Evolutionary conservation across 2,329 filamentous ascomycete species (phyloP).

Genomic region (Phyllosticta paracitricarpa): DNA sequence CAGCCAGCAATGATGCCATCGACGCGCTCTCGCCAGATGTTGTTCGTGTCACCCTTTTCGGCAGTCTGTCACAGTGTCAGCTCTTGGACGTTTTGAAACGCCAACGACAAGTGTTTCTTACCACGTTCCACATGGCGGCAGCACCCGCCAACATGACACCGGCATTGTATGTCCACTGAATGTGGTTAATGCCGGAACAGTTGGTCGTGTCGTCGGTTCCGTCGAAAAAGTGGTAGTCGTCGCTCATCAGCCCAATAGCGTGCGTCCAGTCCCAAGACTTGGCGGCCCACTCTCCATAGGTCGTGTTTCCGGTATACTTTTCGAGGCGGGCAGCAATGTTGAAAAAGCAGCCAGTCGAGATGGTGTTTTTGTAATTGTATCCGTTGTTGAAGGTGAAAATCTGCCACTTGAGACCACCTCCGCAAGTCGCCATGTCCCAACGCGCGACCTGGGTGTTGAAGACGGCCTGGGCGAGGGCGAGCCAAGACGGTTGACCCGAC

Average conservation of each 20-base stretch:
- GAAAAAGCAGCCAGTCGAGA: slow-evolving; percentile 50
- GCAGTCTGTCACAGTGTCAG: slow-evolving; percentile 2
- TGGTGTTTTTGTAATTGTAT: slow-evolving; percentile 48
- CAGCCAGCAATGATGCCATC: slow-evolving; percentile 26
- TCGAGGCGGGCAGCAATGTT: slow-evolving; percentile 59
- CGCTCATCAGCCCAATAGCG: slow-evolving; percentile 45
- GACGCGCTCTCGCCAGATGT: slow-evolving; percentile 13
- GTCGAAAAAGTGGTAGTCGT: slow-evolving; percentile 35
- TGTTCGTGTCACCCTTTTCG: slow-evolving; percentile 6
- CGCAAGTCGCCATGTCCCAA: slow-evolving; percentile 44
- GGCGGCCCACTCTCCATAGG: slow-evolving; percentile 67
- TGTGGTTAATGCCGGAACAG: slow-evolving; percentile 34
- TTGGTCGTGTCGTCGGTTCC: slow-evolving; percentile 35
- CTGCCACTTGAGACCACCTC: slow-evolving; percentile 76
- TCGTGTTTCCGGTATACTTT: slow-evolving; percentile 67
- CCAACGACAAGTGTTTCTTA: slow-evolving; percentile 19
- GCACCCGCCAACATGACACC: slow-evolving; percentile 37
- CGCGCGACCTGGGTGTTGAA: slow-evolving; percentile 28
- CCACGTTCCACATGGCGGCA: slow-evolving; percentile 38
- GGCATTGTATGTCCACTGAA: slow-evolving; percentile 39
- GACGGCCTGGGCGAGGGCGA: slow-evolving; percentile 33
- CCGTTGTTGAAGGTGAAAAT: slow-evolving; percentile 71
- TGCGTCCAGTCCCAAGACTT: slow-evolving; percentile 49
- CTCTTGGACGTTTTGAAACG: background rate
- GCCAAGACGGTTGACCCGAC: slow-evolving; percentile 27